Evolutionary conservation across 306 rosid genomes (phyloP), one percentile per base, ranked within the genome.

Genomic region (Arachis stenosperma): DNA sequence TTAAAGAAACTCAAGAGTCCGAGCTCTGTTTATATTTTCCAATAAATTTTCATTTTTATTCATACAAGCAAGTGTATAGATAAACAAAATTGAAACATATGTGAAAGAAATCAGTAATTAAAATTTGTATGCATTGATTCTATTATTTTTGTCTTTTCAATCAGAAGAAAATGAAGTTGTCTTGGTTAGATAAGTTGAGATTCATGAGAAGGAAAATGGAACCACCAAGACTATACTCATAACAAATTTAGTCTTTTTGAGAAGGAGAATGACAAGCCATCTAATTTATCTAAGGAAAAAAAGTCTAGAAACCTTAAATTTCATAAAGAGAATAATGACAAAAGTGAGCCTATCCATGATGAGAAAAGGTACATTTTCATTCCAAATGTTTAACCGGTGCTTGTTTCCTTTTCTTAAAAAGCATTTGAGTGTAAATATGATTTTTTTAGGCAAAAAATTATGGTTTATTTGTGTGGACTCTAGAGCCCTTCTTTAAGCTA

Each of bases 91-190:
- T 22, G 27, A 22, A 22, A 22, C 27, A 22, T 22, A 22, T 22
- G 27, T 22, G 27, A 22, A 22, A 22, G 27, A 22, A 22, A 22
- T 22, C 27, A 22, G 33, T 74, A 76, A 4, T 76, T 14, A 43
- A 61, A 48, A 29, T 41, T n/a, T 61, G 17, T 39, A 70, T 50
- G 27, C 47, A 60, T 73, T 69, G 29, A 54, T 10, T 9, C 51
- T 9, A 56, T 81, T 65, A 46, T 72, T 70, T 65, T 55, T 74
- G 67, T 22, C 43, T 44, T 17, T 81, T 47, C 81, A 91, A 97
- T 83, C 78, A 79, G 86, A 91, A 91, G 92, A 90, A 83, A 86
- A 90, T 44, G 77, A 91, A 84, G 75, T 76, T 75, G 77, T 79
- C 83, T 68, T 63, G 81, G n/a, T 1, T 69, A 0, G 84, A 81